A percentile compares a stretch with the other conserved stretches of the same genome.
Evolutionary conservation across 2,329 filamentous ascomycete species (phyloP).

Genomic region (Pseudocercospora fuligena): DNA sequence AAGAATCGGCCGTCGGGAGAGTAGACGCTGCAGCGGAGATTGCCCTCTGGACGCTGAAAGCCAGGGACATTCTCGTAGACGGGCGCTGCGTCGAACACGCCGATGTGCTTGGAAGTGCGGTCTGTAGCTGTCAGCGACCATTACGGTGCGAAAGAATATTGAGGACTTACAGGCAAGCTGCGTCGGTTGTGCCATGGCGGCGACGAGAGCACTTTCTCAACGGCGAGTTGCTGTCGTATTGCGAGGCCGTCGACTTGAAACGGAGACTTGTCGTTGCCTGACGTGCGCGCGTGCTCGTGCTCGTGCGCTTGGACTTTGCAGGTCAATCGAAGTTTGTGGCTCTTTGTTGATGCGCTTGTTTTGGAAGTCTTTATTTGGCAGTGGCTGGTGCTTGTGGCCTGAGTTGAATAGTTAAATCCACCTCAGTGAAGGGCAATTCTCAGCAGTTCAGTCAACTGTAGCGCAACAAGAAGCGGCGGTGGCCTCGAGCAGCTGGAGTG

Average conservation of each 20-base stretch:
- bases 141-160: conserved; percentile 14
- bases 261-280: background rate
- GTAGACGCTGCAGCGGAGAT: conserved; percentile 92
- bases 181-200: conserved; percentile 90
- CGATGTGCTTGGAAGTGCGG: conserved; percentile 96
- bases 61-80: conserved; percentile 83
- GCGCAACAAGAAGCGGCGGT: conserved; percentile 11
- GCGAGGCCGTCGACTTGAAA: background rate
- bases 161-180: conserved; percentile 79
- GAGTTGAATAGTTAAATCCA: conserved; percentile 44
- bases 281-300: background rate
- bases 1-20: conserved; percentile 96
- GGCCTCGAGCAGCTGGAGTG: background rate
- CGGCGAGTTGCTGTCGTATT: background rate
- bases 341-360: conserved; percentile 30
- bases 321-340: conserved; percentile 15
- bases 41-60: conserved; percentile 85
- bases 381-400: conserved; percentile 36
- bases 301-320: conserved; percentile 12
- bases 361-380: conserved; percentile 19
- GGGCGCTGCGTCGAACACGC: conserved; percentile 88
- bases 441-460: conserved; percentile 25
- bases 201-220: conserved; percentile 60
- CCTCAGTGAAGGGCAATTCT: conserved; percentile 31
- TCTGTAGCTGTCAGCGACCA: conserved; percentile 49